These are phyloP conservation scores for Claviceps capensis DNA, from an alignment of 2,329 filamentous ascomycete species.

Conservation along the genomic window DNA sequence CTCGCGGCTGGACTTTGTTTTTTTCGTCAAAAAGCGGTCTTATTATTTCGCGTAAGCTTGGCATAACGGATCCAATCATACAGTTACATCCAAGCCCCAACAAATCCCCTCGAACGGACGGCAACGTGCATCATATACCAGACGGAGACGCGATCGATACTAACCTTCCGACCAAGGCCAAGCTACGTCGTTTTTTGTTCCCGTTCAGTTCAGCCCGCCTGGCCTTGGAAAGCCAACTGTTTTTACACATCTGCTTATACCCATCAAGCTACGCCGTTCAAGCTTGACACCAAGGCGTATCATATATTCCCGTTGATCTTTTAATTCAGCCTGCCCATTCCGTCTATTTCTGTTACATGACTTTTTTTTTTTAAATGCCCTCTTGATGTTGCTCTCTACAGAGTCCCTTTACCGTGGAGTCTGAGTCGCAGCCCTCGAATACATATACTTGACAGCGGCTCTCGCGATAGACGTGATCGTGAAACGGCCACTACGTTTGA, in stretches of 20 bases:
- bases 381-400: not conserved
- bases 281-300: not conserved
- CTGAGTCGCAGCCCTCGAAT: not conserved
- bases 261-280: not conserved
- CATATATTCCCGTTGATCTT: not conserved
- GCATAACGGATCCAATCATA: not conserved
- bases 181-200: conserved; percentile 1
- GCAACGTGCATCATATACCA: conserved; percentile 7
- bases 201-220: conserved; percentile 1
- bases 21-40: not conserved
- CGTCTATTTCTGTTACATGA: not conserved
- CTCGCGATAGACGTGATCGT: not conserved
- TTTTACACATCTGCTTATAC: not conserved
- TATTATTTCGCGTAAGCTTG: conserved; percentile 1
- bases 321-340: not conserved
- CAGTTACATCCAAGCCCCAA: conserved; percentile 1
- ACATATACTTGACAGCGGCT: not conserved
- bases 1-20: not conserved
- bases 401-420: not conserved
- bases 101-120: conserved; percentile 3
- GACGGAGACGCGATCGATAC: conserved; percentile 3
- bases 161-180: not conserved
- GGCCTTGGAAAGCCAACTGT: not conserved
- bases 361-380: no score
- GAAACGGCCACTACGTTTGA: not conserved